These are phyloP conservation scores for Clavispora vitiphila DNA, from an alignment of 805 yeast genomes.

Conservation along the genomic window DNA sequence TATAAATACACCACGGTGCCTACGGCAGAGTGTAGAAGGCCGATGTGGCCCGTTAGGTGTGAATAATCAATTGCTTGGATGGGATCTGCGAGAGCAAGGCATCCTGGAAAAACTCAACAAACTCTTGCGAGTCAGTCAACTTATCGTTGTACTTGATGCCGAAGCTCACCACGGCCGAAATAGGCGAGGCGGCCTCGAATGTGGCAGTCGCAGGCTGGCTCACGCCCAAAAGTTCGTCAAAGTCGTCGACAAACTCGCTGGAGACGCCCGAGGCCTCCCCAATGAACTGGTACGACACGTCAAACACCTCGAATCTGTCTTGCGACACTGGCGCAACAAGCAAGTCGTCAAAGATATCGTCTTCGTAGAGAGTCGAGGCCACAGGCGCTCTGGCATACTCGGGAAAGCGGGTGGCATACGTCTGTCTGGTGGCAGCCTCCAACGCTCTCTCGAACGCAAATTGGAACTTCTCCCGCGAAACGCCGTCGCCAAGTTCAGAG, in stretches of 20 bases:
- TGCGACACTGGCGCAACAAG: slow-evolving; percentile 31
- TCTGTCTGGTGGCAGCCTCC: slow-evolving; percentile 23
- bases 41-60: neutral
- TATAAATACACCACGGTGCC: neutral
- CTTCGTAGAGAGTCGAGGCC: slow-evolving; percentile 14
- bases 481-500: slow-evolving; percentile 22
- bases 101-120: slow-evolving; percentile 31
- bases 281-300: slow-evolving; percentile 22
- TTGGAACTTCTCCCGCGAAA: slow-evolving; percentile 23
- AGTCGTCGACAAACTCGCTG: slow-evolving; percentile 12
- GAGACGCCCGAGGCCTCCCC: slow-evolving; percentile 4
- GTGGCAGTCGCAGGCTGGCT: slow-evolving; percentile 3
- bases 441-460: slow-evolving; percentile 28
- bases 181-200: slow-evolving; percentile 4
- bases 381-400: slow-evolving; percentile 30
- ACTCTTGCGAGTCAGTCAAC: slow-evolving; percentile 31
- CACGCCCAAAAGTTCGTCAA: slow-evolving; percentile 34
- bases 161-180: slow-evolving; percentile 27
- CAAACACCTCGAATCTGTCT: slow-evolving; percentile 31
- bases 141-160: slow-evolving; percentile 29
- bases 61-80: slow-evolving; percentile 16
- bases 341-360: slow-evolving; percentile 36
- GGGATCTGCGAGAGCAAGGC: slow-evolving; percentile 30
- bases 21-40: neutral
- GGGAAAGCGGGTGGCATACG: slow-evolving; percentile 34